Percentiles rank a stretch among this genome's conserved stretches.
These are phyloP conservation scores for Clausena lansium DNA, from an alignment of 345 rosid genomes.

Conservation along the genomic window DNA sequence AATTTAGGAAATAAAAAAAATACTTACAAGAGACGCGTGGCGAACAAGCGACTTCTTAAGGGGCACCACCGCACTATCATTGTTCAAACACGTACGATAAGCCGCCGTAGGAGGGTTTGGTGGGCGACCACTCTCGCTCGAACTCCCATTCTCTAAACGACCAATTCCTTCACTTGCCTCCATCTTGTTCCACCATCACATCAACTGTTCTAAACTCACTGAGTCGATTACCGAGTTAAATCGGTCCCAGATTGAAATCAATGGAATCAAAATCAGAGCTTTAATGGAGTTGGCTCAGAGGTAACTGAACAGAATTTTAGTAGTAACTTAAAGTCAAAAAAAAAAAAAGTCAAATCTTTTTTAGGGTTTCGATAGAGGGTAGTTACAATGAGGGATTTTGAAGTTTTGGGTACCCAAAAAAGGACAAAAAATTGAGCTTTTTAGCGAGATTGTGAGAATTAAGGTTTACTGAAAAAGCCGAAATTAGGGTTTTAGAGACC, in stretches of 20 bases:
- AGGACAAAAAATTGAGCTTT: background rate
- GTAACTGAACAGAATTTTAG: background rate
- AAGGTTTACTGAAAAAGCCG: slow-evolving; percentile 2
- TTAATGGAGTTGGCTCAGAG: slow-evolving; percentile 3
- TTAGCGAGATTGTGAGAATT: background rate
- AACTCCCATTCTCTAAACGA: slow-evolving; percentile 47
- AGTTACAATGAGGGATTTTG: background rate
- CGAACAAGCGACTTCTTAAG: slow-evolving; percentile 63
- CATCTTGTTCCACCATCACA: slow-evolving; percentile 55
- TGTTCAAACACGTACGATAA: slow-evolving; percentile 29
- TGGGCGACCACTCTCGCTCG: slow-evolving; percentile 64
- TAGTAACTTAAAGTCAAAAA: background rate
- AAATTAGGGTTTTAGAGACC: slow-evolving; percentile 10
- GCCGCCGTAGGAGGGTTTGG: slow-evolving; percentile 53
- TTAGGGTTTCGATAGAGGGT: slow-evolving; percentile 2
- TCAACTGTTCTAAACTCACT: background rate
- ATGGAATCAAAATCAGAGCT: background rate
- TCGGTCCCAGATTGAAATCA: background rate
- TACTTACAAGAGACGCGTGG: slow-evolving; percentile 69
- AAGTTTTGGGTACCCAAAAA: background rate
- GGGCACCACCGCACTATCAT: slow-evolving; percentile 32
- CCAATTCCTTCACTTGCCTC: slow-evolving; percentile 47
- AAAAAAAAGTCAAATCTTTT: background rate
- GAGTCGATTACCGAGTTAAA: slow-evolving; percentile 21
- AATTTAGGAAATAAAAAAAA: background rate